Percentiles rank a stretch among this genome's conserved stretches.
These are phyloP conservation scores for Mucor irregularis DNA, from an alignment of 371 early-diverging fungal genomes.

Conservation along the genomic window DNA sequence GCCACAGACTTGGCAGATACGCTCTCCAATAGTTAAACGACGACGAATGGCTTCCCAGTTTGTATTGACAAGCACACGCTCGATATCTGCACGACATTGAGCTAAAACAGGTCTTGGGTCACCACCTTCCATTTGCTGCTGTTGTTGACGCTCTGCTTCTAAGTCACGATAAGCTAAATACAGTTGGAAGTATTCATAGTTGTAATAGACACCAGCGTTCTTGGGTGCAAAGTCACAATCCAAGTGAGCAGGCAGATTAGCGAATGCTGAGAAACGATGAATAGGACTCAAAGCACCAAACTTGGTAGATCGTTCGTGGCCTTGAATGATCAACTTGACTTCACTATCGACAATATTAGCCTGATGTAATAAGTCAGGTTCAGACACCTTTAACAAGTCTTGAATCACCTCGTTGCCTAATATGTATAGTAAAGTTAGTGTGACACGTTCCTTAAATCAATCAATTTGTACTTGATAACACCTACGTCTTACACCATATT, in stretches of 20 bases:
- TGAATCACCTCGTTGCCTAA: conserved; percentile 45
- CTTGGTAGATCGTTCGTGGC: conserved; percentile 37
- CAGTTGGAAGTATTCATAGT: conserved; percentile 51
- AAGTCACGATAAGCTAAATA: conserved; percentile 47
- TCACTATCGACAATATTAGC: conserved; percentile 46
- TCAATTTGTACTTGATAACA: neutral
- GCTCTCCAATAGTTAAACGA: conserved; percentile 52
- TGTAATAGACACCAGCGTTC: conserved; percentile 53
- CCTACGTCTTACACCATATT: conserved; percentile 46
- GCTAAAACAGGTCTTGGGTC: conserved; percentile 40
- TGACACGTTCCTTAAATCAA: too few species aligned
- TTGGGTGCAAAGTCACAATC: conserved; percentile 55
- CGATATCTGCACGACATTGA: conserved; percentile 51
- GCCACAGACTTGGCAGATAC: conserved; percentile 45
- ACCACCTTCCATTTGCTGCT: conserved; percentile 23
- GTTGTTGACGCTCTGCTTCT: conserved; percentile 38
- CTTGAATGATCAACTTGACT: conserved; percentile 44
- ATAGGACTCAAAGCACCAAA: conserved; percentile 37
- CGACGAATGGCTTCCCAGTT: conserved; percentile 58
- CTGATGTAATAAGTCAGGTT: conserved; percentile 46
- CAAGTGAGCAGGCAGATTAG: conserved; percentile 48
- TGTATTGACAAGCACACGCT: conserved; percentile 45
- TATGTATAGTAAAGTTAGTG: neutral
- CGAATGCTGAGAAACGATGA: conserved; percentile 47
- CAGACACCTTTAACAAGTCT: conserved; percentile 43